Conservation (phyloP, 1,139 yeast genomes). For the Candida sanyaensis region DNA sequence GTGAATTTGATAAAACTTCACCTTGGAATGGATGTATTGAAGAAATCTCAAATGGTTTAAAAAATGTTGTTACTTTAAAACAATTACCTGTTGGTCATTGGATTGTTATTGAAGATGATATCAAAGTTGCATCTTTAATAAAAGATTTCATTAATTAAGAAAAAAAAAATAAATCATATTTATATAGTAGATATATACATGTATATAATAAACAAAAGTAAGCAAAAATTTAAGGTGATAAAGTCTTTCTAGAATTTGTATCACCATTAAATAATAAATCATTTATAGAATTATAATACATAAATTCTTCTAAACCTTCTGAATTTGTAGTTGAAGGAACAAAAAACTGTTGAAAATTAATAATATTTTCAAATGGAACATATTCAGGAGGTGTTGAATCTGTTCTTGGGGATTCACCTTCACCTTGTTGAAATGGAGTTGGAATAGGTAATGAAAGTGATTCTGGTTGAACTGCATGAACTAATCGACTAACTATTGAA, state of each 20-base stretch:
- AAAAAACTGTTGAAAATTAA: slow-evolving; percentile 22
- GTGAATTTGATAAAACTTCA: slow-evolving; percentile 24
- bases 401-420: slow-evolving; percentile 1
- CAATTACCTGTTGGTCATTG: slow-evolving; percentile 26
- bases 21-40: slow-evolving; percentile 25
- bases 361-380: slow-evolving; percentile 16
- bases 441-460: slow-evolving; percentile 3
- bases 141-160: slow-evolving; percentile 7
- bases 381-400: neutral
- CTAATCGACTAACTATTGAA: slow-evolving; percentile 12
- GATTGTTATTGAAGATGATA: slow-evolving; percentile 24
- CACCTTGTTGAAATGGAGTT: slow-evolving; percentile 4
- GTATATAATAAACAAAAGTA: too few species aligned
- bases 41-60: slow-evolving; percentile 17
- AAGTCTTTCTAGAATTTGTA: neutral
- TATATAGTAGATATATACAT: too few species aligned
- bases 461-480: slow-evolving; percentile 11
- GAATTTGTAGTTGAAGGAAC: slow-evolving; percentile 17
- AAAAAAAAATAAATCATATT: too few species aligned
- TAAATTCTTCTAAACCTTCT: slow-evolving; percentile 17
- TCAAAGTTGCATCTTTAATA: slow-evolving; percentile 12
- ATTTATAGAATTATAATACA: slow-evolving; percentile 23
- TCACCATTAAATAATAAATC: slow-evolving; percentile 22
- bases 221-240: too few species aligned
- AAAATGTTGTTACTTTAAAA: slow-evolving; percentile 11